phyloP scores from a whole-genome alignment of 441 rosid species.

The Populus hybrid region DNA sequence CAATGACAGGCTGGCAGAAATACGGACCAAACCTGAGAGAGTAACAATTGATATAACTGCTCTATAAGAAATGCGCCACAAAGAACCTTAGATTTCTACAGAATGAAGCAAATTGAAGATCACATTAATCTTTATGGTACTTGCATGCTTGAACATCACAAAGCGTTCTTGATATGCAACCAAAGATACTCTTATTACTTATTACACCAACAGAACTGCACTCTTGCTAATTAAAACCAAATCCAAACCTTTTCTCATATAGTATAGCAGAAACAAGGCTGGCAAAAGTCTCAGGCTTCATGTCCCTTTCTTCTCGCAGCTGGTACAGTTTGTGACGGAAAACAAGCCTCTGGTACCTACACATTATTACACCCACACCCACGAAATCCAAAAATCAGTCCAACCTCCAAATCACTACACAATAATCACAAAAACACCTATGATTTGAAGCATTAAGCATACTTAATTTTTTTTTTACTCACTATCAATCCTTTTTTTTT shows the following conservation, averaged over 20 bases:
- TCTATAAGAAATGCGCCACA: not conserved
- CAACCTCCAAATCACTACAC: not conserved
- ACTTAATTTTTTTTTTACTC: not conserved
- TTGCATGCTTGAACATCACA: not conserved
- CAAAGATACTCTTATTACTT: not conserved
- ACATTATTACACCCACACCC: not conserved
- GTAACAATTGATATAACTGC: not conserved
- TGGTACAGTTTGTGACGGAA: constrained; percentile 88
- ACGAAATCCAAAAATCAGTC: not conserved
- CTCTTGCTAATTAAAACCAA: not conserved
- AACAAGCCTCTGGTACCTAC: constrained; percentile 86
- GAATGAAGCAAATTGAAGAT: not conserved
- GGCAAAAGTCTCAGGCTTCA: constrained; percentile 97
- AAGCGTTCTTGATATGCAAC: not conserved
- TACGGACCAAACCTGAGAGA: constrained; percentile 90
- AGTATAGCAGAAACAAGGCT: constrained; percentile 90
- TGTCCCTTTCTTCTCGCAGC: constrained; percentile 91
- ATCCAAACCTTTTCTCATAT: constrained; percentile 79
- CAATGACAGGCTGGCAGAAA: constrained; percentile 94
- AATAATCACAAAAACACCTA: not conserved
- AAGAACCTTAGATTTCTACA: not conserved
- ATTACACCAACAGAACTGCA: not conserved
- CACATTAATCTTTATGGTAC: not conserved
- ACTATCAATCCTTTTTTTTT: not conserved
- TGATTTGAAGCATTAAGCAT: not conserved